A percentile compares a stretch with the other conserved stretches of the same genome.
These are phyloP conservation scores for Phanerochaete sordida DNA, from an alignment of 768 basidiomycete species.

Conservation along the genomic window DNA sequence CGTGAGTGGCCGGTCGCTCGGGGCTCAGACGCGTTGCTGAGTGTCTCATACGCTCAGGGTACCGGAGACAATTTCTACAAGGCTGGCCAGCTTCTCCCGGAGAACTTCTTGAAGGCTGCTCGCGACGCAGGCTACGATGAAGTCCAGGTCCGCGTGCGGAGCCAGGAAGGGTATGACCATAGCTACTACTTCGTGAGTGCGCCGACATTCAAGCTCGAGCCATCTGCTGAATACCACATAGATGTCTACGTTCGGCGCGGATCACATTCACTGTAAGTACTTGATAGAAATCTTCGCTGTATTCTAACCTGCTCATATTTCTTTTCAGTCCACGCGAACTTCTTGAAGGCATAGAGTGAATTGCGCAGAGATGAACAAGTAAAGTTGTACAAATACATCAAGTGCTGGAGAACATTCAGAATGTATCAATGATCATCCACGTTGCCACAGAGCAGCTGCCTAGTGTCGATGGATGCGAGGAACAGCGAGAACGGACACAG, in stretches of 20 bases:
- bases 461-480: background rate
- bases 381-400: background rate
- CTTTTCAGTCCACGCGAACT: slow-evolving; percentile 75
- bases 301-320: slow-evolving; percentile 9
- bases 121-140: slow-evolving; percentile 70
- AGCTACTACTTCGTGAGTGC: slow-evolving; percentile 79
- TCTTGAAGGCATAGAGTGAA: slow-evolving; percentile 61
- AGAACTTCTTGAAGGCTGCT: slow-evolving; percentile 81
- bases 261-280: slow-evolving; percentile 86
- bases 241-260: slow-evolving; percentile 88
- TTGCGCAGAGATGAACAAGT: background rate
- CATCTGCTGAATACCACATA: slow-evolving; percentile 22
- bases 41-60: slow-evolving; percentile 44
- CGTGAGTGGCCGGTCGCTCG: slow-evolving; percentile 37
- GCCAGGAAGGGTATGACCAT: slow-evolving; percentile 85
- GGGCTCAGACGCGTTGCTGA: background rate
- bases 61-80: slow-evolving; percentile 80
- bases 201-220: background rate
- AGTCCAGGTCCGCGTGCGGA: slow-evolving; percentile 71
- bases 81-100: slow-evolving; percentile 85
- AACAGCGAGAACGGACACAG: no score
- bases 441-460: background rate
- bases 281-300: slow-evolving; percentile 4
- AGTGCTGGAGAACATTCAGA: background rate
- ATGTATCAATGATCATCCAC: background rate